A percentile compares a stretch with the other conserved stretches of the same genome.
phyloP scores from a whole-genome alignment of 2,329 filamentous ascomycete genomes.

The Alternaria angustiovoidea region DNA sequence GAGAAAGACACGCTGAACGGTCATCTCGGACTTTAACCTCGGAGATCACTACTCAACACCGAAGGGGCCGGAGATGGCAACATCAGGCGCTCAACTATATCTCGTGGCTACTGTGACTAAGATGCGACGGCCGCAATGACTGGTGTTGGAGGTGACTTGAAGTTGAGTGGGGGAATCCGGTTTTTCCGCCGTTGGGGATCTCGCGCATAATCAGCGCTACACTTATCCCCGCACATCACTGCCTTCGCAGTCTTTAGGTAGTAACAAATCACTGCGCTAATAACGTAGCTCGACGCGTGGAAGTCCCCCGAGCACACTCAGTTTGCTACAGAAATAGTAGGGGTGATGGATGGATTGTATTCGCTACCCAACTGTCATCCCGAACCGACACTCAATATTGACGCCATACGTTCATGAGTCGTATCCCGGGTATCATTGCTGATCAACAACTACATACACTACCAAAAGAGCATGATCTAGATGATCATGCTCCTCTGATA shows the following conservation, averaged over 20 bases:
- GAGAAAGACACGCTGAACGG: neutral
- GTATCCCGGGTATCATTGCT: conserved; percentile 9
- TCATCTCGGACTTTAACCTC: neutral
- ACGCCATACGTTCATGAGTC: neutral
- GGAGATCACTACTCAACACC: neutral
- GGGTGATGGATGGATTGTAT: neutral
- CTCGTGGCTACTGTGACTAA: too few relatives aligned
- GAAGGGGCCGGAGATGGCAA: neutral
- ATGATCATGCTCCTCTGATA: neutral
- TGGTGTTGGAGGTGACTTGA: too few relatives aligned
- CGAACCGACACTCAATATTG: too few relatives aligned
- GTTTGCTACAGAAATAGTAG: neutral
- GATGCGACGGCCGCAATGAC: too few relatives aligned
- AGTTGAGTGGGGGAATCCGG: too few relatives aligned
- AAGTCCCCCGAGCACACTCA: neutral
- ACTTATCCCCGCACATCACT: neutral
- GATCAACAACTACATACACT: neutral
- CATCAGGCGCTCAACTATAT: neutral
- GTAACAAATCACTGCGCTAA: neutral
- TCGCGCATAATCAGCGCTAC: neutral
- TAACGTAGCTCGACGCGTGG: neutral
- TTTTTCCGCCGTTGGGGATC: too few relatives aligned
- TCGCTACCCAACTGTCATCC: neutral
- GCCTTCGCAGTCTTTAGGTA: neutral
- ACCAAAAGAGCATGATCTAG: neutral